Conservation (phyloP, 805 yeast species). For the Scheffersomyces amazonensis region DNA sequence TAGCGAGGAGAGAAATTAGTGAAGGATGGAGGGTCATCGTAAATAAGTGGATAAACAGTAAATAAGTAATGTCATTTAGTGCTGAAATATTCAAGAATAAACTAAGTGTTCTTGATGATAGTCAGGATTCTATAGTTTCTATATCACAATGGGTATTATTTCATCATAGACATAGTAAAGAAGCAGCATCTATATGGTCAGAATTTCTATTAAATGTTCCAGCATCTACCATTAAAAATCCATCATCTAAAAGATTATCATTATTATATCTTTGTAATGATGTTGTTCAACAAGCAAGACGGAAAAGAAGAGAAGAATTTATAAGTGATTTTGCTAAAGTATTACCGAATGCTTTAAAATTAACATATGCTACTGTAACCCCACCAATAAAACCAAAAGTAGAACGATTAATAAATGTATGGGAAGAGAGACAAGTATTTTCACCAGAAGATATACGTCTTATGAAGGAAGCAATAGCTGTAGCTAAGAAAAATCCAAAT, state of each 20-base stretch:
- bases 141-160: slow-evolving; percentile 46
- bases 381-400: slow-evolving; percentile 43
- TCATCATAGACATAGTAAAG: slow-evolving; percentile 39
- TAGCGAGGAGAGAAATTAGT: no score
- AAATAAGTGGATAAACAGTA: no score
- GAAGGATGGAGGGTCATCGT: no score
- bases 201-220: slow-evolving; percentile 16
- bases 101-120: slow-evolving; percentile 37
- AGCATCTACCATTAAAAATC: slow-evolving; percentile 1
- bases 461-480: slow-evolving; percentile 22
- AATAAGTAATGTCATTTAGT: slow-evolving; percentile 46
- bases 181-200: slow-evolving; percentile 36
- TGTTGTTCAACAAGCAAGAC: slow-evolving; percentile 73
- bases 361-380: slow-evolving; percentile 29
- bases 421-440: slow-evolving; percentile 56
- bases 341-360: slow-evolving; percentile 39
- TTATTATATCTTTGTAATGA: slow-evolving; percentile 76
- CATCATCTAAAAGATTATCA: slow-evolving; percentile 44
- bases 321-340: slow-evolving; percentile 53
- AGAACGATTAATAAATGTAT: slow-evolving; percentile 50
- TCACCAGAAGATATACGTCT: slow-evolving; percentile 19
- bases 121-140: slow-evolving; percentile 45
- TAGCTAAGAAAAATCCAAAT: slow-evolving; percentile 12
- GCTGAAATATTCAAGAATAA: slow-evolving; percentile 32
- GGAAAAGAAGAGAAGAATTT: slow-evolving; percentile 58